Percentiles rank a stretch among this genome's conserved stretches.
Conservation (phyloP, 2,329 filamentous ascomycete species). For the Fusarium bactridioides region DNA sequence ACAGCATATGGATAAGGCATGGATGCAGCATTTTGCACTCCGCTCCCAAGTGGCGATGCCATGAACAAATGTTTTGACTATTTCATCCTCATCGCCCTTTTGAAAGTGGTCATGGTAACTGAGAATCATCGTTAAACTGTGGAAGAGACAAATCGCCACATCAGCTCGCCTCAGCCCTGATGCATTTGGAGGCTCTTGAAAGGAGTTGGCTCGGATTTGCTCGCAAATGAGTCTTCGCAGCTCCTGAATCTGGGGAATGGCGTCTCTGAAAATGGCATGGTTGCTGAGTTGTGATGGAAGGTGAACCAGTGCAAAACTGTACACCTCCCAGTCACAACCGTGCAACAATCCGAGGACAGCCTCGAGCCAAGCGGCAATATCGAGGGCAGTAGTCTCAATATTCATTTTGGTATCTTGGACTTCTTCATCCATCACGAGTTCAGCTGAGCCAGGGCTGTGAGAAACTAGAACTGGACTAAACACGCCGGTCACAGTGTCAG, state of each 20-base stretch:
- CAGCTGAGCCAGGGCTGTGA: slow-evolving; percentile 37
- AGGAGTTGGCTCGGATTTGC: slow-evolving; percentile 78
- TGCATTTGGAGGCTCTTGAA: slow-evolving; percentile 81
- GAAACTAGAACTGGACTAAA: slow-evolving; percentile 63
- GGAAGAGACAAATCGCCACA: slow-evolving; percentile 87
- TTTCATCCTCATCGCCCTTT: slow-evolving; percentile 86
- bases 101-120: slow-evolving; percentile 89
- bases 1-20: slow-evolving; percentile 92
- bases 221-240: slow-evolving; percentile 82
- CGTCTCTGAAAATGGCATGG: slow-evolving; percentile 80
- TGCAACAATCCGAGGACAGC: slow-evolving; percentile 76
- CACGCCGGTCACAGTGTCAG: slow-evolving; percentile 53
- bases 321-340: slow-evolving; percentile 87
- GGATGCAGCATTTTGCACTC: slow-evolving; percentile 91
- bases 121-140: slow-evolving; percentile 85
- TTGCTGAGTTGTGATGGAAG: slow-evolving; percentile 89
- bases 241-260: slow-evolving; percentile 77
- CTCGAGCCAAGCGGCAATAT: slow-evolving; percentile 77
- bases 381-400: slow-evolving; percentile 57
- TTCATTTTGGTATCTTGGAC: slow-evolving; percentile 33
- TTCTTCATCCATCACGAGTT: slow-evolving; percentile 2
- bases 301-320: slow-evolving; percentile 88
- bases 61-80: slow-evolving; percentile 84
- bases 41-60: slow-evolving; percentile 86
- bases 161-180: slow-evolving; percentile 86